phyloP scores from a whole-genome alignment of 106 monocot genomes.

The Apostasia shenzhenica region DNA sequence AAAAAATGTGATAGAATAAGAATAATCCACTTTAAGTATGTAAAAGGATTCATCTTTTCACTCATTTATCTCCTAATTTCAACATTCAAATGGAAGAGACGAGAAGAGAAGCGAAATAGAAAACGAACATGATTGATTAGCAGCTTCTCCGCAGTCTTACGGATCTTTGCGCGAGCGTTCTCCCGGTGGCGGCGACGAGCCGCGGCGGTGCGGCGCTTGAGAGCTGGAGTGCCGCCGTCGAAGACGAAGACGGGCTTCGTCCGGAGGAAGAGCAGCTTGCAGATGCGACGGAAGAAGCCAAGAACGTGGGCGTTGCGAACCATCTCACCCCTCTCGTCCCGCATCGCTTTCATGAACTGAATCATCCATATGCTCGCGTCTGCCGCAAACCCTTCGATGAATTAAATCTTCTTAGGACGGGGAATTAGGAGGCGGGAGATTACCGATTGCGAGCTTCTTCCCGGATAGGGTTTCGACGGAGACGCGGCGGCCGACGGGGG shows the following conservation, averaged over 20 bases:
- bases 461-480: conserved; percentile 99
- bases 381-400: not conserved
- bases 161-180: conserved; percentile 78
- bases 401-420: not conserved
- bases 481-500: conserved; percentile 95
- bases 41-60: not conserved
- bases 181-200: conserved; percentile 79
- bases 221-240: conserved; percentile 88
- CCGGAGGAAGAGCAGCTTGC: conserved; percentile 96
- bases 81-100: too few relatives aligned
- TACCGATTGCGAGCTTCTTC: conserved; percentile 81
- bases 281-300: conserved; percentile 94
- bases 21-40: too few relatives aligned
- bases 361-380: conserved; percentile 99
- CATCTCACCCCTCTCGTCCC: conserved; percentile 97
- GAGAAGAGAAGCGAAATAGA: not conserved
- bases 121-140: conserved; percentile 71
- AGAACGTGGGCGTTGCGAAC: conserved; percentile 81
- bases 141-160: conserved; percentile 97
- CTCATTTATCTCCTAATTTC: not conserved
- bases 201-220: conserved; percentile 88
- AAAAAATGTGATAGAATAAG: not conserved
- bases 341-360: conserved; percentile 99
- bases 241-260: conserved; percentile 93
- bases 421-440: not conserved